Evolutionary conservation across 2,329 filamentous ascomycete genomes (phyloP), one percentile per base, ranked within the genome.

Genomic region (Fonsecaea monophora): DNA sequence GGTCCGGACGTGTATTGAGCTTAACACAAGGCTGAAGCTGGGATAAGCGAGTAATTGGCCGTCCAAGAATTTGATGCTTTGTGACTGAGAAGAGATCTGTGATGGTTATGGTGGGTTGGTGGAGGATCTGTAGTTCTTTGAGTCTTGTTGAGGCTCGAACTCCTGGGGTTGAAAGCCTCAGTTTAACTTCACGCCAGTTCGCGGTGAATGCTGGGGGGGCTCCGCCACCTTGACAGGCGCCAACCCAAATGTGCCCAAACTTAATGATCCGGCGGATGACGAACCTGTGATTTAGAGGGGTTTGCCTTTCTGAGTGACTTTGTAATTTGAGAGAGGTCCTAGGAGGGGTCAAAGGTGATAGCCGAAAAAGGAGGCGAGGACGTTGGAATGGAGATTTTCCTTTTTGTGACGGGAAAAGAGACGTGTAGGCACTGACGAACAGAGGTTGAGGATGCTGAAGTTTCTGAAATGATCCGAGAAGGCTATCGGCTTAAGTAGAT

Each of bases 161-260:
- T 50, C 35, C 40, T 30, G 42, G 57, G 40, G 59, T 32, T 53
- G n/a, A 9, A 37, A 32, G 34, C 32, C 35, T 53, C 10, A 25
- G 34, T 61, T 53, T 61, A 53, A 61, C 59, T 61, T 61, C 45
- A 53, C 40, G 57, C 40, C 38, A 34, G 32, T 37, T n/a, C 40
- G 37, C n/a, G n/a, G 48, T 21, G 30, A 50, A 45, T 60, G 40
- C 57, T 34, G 37, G 37, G n/a, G 37, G 45, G 8, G 60, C 60
- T 60, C 48, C 55, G 60, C 64, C 60, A 63, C 64, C 30, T 60
- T 18, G 38, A 42, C 35, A 48, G 42, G 53, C 54, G 54, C 59
- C 64, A 57, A 62, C 58, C 53, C 55, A 63, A 40, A 50, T 54
- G 55, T 45, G 13, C 57, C 25, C 15, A 40, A 66, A 63, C 30